Evolutionary conservation across 176 grass and related monocot species (phyloP).

Genomic region (Alopecurus myosuroides): DNA sequence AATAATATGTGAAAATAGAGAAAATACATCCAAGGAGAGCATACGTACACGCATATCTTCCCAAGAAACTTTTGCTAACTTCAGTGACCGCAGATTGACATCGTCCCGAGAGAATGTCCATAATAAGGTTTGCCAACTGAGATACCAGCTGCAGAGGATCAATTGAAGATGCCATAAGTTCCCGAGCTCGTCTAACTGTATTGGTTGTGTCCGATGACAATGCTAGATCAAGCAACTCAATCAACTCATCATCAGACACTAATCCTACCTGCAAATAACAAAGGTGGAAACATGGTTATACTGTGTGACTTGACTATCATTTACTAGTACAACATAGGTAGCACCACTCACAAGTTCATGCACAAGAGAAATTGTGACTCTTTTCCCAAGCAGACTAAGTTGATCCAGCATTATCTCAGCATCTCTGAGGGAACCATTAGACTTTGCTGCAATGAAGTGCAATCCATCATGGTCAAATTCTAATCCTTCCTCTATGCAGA

Average conservation of each 20-base stretch:
- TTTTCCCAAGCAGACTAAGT: conserved; percentile 91
- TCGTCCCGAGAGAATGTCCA: conserved; percentile 89
- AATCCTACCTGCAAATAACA: conserved; percentile 80
- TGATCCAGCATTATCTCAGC: conserved; percentile 98
- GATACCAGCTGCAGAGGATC: conserved; percentile 98
- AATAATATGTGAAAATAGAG: conserved; percentile 1
- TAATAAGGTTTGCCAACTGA: conserved; percentile 98
- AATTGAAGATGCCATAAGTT: conserved; percentile 83
- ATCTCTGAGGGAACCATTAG: conserved; percentile 88
- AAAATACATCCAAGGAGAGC: not conserved
- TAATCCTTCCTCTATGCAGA: conserved; percentile 78
- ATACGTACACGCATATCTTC: conserved; percentile 74
- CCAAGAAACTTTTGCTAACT: conserved; percentile 83
- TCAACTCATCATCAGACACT: conserved; percentile 92
- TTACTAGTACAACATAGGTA: not conserved
- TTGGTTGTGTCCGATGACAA: conserved; percentile 93
- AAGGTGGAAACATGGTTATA: conserved; percentile 20
- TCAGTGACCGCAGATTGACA: conserved; percentile 71
- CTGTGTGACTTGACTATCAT: not conserved
- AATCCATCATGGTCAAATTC: conserved; percentile 92
- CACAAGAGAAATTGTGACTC: conserved; percentile 87
- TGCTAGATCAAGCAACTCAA: conserved; percentile 88
- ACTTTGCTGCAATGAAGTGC: conserved; percentile 83
- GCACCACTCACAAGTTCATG: conserved; percentile 87
- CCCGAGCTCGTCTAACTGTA: conserved; percentile 79